Evolutionary conservation across 2,329 filamentous ascomycete species (phyloP).

Genomic region (Huntiella bhutanensis): DNA sequence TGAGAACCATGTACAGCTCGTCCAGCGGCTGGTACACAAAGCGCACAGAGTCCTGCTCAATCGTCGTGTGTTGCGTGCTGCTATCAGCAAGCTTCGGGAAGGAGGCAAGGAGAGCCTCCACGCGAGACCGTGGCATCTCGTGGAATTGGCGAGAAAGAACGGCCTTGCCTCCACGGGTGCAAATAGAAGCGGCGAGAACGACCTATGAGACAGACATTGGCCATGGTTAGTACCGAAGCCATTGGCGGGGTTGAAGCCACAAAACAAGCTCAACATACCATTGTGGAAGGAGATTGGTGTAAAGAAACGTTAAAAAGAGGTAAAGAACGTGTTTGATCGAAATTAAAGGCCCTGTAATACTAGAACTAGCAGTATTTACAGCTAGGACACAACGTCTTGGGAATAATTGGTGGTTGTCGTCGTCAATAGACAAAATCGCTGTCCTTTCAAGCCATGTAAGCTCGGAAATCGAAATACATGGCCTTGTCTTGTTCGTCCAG

Average conservation of each 20-base stretch:
- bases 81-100: conserved; percentile 96
- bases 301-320: background rate
- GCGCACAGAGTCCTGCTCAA: conserved; percentile 98
- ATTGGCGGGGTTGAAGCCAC: background rate
- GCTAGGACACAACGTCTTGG: no score
- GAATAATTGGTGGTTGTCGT: background rate
- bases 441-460: conserved; percentile 4
- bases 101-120: conserved; percentile 88
- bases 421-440: conserved; percentile 1
- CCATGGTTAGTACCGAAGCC: background rate
- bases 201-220: conserved; percentile 37
- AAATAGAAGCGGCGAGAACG: conserved; percentile 96
- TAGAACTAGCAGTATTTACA: no score
- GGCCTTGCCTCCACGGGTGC: conserved; percentile 93
- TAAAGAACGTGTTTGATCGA: background rate
- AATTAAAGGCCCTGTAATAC: no score
- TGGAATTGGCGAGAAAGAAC: conserved; percentile 95
- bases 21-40: conserved; percentile 98
- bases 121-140: conserved; percentile 89
- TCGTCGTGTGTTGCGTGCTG: conserved; percentile 90
- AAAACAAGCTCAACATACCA: conserved; percentile 2
- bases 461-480: conserved; percentile 7
- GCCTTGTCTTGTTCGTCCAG: conserved; percentile 11
- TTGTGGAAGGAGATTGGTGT: background rate
- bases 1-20: conserved; percentile 98